These are phyloP conservation scores for Hymenoscyphus repandus DNA, from an alignment of 2,329 filamentous ascomycete species.

Conservation along the genomic window DNA sequence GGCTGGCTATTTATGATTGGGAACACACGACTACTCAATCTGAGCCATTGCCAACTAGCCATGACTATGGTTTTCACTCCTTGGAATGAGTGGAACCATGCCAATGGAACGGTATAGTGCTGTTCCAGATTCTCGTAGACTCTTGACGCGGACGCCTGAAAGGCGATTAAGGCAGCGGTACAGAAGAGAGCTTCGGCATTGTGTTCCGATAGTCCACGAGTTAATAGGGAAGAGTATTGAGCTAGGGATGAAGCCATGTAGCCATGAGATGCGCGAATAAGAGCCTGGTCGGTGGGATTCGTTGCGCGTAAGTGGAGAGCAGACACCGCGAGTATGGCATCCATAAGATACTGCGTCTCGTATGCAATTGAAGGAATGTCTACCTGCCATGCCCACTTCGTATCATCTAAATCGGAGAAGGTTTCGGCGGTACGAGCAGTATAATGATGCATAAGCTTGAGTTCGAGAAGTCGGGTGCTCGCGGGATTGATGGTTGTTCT, in stretches of 20 bases:
- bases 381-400: conserved; percentile 52
- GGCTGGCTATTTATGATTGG: conserved; percentile 61
- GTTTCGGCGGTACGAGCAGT: conserved; percentile 56
- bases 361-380: conserved; percentile 59
- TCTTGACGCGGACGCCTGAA: conserved; percentile 60
- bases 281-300: conserved; percentile 50
- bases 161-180: conserved; percentile 58
- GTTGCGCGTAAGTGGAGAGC: conserved; percentile 56
- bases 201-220: conserved; percentile 48
- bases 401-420: conserved; percentile 46
- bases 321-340: conserved; percentile 59
- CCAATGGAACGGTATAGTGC: conserved; percentile 53
- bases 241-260: conserved; percentile 61
- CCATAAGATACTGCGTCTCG: conserved; percentile 53
- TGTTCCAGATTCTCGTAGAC: conserved; percentile 53
- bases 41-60: conserved; percentile 59
- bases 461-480: conserved; percentile 40
- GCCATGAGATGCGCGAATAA: conserved; percentile 58
- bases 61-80: conserved; percentile 62
- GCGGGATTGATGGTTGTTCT: conserved; percentile 12
- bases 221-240: conserved; percentile 53
- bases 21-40: conserved; percentile 50
- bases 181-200: conserved; percentile 61
- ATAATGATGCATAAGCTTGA: conserved; percentile 61
- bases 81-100: conserved; percentile 64